Evolutionary conservation across 2,329 filamentous ascomycete genomes (phyloP).

Genomic region (Anthostomella pinea): DNA sequence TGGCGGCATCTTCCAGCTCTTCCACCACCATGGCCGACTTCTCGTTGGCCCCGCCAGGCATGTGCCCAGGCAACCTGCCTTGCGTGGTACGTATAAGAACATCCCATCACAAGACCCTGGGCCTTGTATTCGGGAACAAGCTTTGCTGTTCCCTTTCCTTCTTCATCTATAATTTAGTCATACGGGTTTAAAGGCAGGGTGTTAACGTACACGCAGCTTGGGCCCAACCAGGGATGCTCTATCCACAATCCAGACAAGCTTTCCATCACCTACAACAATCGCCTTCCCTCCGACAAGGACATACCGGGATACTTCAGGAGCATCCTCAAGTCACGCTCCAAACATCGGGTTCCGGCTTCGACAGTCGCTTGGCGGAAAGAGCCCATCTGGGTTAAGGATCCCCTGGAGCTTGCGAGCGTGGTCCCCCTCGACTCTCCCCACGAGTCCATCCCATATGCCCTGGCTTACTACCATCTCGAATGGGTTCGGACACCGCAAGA

Average conservation of each 20-base stretch:
- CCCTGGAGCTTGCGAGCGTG: constrained; percentile 7
- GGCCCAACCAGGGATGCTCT: constrained; percentile 10
- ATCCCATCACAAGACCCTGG: too few species aligned
- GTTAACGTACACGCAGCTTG: too few species aligned
- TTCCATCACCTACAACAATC: constrained; percentile 12
- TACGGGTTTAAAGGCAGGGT: too few species aligned
- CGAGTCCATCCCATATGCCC: constrained; percentile 11
- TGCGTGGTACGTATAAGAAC: too few species aligned
- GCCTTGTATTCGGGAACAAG: too few species aligned
- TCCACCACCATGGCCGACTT: background rate
- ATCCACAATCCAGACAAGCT: constrained; percentile 10
- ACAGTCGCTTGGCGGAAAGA: too few species aligned
- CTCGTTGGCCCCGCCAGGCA: background rate
- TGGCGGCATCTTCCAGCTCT: background rate
- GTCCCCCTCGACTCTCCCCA: constrained; percentile 16
- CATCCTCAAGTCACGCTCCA: background rate
- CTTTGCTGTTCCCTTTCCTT: too few species aligned
- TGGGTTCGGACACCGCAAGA: constrained; percentile 8
- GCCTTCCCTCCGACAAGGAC: constrained; percentile 9
- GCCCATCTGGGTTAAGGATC: constrained; percentile 9
- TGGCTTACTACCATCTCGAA: constrained; percentile 17
- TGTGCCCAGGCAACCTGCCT: constrained; percentile 14
- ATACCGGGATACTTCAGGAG: constrained; percentile 2
- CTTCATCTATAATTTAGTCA: too few species aligned
- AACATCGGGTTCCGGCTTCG: background rate